These are phyloP conservation scores for Glycine tomentella DNA, from an alignment of 306 rosid species.

Conservation along the genomic window DNA sequence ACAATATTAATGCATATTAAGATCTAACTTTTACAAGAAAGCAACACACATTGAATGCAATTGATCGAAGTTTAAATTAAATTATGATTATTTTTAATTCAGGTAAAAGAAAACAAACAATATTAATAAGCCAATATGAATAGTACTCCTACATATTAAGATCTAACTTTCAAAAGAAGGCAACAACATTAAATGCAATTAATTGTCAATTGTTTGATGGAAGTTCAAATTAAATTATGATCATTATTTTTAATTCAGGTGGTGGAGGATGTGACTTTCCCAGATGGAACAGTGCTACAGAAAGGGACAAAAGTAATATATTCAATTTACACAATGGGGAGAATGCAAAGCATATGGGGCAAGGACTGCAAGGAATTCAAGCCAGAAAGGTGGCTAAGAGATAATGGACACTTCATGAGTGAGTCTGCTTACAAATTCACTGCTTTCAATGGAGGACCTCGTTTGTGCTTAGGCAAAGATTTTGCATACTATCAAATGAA, in stretches of 20 bases:
- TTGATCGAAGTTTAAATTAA: neutral
- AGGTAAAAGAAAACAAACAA: too few relatives aligned
- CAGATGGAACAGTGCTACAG: constrained; percentile 74
- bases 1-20: too few relatives aligned
- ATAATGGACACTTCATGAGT: constrained; percentile 67
- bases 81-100: too few relatives aligned
- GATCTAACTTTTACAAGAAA: too few relatives aligned
- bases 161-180: too few relatives aligned
- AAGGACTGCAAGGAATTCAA: constrained; percentile 73
- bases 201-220: too few relatives aligned
- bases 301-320: constrained; percentile 82
- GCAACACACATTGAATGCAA: neutral
- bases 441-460: constrained; percentile 94
- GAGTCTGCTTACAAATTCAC: constrained; percentile 86
- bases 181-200: too few relatives aligned
- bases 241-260: too few relatives aligned
- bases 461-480: constrained; percentile 87
- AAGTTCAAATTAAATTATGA: too few relatives aligned
- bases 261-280: constrained; percentile 69
- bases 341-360: constrained; percentile 88
- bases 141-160: too few relatives aligned
- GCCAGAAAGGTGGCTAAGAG: constrained; percentile 88
- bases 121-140: too few relatives aligned
- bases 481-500: constrained; percentile 94
- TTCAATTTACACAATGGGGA: constrained; percentile 85